Evolutionary conservation across 164 flowering plant genomes (phyloP).

Genomic region (Cinnamomum chago): DNA sequence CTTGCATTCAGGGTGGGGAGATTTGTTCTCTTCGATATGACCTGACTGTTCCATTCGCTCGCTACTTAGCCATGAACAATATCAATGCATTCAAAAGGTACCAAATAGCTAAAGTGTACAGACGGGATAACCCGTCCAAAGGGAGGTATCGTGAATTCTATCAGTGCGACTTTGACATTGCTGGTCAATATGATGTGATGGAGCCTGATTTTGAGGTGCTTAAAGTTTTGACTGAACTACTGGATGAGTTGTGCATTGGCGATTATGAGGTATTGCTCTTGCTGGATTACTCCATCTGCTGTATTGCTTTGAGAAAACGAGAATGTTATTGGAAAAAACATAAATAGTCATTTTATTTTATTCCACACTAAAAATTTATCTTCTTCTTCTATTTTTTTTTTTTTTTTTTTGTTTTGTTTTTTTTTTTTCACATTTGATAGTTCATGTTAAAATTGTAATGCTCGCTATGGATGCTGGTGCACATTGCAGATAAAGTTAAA

Average conservation of each 20-base stretch:
- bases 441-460: background rate
- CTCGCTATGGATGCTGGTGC: background rate
- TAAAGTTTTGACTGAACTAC: conserved; percentile 79
- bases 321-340: background rate
- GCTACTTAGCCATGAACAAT: conserved; percentile 91
- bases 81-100: conserved; percentile 72
- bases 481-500: conserved; percentile 71
- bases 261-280: conserved; percentile 69
- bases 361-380: background rate
- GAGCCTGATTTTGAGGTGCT: conserved; percentile 87
- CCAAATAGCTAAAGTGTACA: conserved; percentile 89
- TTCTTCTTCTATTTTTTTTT: background rate
- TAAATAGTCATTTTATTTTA: background rate
- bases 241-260: conserved; percentile 79
- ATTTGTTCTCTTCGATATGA: conserved; percentile 93
- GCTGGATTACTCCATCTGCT: background rate
- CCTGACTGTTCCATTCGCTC: conserved; percentile 93
- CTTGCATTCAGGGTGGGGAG: conserved; percentile 83
- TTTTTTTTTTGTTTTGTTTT: background rate
- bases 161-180: conserved; percentile 96
- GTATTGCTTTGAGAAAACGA: background rate
- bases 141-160: conserved; percentile 96
- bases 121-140: conserved; percentile 94
- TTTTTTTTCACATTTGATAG: background rate
- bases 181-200: conserved; percentile 81